Evolutionary conservation across 192 early-diverging fungal genomes (phyloP).

Genomic region (Geranomyces variabilis): DNA sequence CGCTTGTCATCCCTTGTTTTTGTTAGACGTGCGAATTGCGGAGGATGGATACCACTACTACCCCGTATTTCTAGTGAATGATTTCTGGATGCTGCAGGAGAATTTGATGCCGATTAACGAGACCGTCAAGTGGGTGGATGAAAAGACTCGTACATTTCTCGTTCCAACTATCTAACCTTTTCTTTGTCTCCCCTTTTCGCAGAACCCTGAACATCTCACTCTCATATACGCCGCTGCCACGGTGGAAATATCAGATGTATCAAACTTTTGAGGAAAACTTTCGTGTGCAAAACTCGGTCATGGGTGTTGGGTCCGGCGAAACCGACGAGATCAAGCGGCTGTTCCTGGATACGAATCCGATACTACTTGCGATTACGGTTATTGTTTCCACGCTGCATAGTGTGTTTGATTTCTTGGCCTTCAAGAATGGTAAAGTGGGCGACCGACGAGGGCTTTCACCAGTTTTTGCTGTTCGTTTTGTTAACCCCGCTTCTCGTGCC

Average conservation of each 20-base stretch:
- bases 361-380: conserved; percentile 75
- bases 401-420: conserved; percentile 89
- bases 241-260: conserved; percentile 78
- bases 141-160: not conserved
- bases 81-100: conserved; percentile 80
- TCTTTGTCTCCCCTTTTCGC: not conserved
- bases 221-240: conserved; percentile 63
- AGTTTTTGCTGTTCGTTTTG: not conserved
- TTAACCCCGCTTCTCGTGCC: no score
- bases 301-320: conserved; percentile 60
- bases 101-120: conserved; percentile 72
- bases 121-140: conserved; percentile 62
- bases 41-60: conserved; percentile 53
- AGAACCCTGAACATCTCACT: conserved; percentile 69
- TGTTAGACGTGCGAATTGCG: conserved; percentile 38
- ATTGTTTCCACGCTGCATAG: conserved; percentile 78
- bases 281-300: conserved; percentile 55
- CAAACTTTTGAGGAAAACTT: conserved; percentile 69
- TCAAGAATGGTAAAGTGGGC: conserved; percentile 77
- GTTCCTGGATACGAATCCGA: conserved; percentile 88
- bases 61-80: conserved; percentile 75
- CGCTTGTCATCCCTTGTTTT: not conserved
- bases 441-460: not conserved
- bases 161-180: not conserved
- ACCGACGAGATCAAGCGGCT: conserved; percentile 88